Evolutionary conservation across 345 rosid species (phyloP), one percentile per base, ranked within the genome.

Genomic region (Jatropha curcas): DNA sequence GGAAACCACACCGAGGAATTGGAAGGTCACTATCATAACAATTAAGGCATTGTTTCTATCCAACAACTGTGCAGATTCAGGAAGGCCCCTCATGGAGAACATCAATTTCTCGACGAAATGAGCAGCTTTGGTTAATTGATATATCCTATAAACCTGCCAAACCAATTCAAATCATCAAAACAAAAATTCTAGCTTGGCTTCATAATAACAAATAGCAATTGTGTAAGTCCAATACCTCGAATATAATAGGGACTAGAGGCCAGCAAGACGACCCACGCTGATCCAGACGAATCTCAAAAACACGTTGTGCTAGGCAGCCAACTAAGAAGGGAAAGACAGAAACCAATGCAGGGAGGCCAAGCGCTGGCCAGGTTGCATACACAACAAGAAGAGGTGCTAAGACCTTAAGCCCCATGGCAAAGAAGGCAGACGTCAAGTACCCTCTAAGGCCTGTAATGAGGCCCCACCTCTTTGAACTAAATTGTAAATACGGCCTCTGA

Each of bases 391-490:
- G 30, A 0, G 98, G 98, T 51, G 81, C 72, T 3, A 88, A 67
- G 39, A 89, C 88, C 84, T 90, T 92, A 41, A 92, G 77, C 31
- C 92, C 94, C 88, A 78, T 86, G 3, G 84, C 64, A 68, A 89
- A 79, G 81, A 88, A 88, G 22, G 85, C 82, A 56, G 97, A 88
- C 27, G 79, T 63, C 69, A 87, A 72, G 87, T 90, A 94, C 77
- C 94, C 94, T 77, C 84, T 86, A 35, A 90, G 85, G 19, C 98
- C 98, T 35, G 94, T 92, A 66, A 94, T 87, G 48, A 92, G 87
- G 71, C 97, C 82, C 98, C 97, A 92, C 65, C 98, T 86, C 78
- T 89, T 92, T 70, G 91, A 9, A 63, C 97, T 94, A 82, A 80
- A 92, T 60, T 92, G 88, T 68, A 94, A 77, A 86, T 88, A 94